A percentile compares a stretch with the other conserved stretches of the same genome.
Evolutionary conservation across 495 filamentous ascomycete species (phyloP).

Genomic region (Elasticomyces elasticus): DNA sequence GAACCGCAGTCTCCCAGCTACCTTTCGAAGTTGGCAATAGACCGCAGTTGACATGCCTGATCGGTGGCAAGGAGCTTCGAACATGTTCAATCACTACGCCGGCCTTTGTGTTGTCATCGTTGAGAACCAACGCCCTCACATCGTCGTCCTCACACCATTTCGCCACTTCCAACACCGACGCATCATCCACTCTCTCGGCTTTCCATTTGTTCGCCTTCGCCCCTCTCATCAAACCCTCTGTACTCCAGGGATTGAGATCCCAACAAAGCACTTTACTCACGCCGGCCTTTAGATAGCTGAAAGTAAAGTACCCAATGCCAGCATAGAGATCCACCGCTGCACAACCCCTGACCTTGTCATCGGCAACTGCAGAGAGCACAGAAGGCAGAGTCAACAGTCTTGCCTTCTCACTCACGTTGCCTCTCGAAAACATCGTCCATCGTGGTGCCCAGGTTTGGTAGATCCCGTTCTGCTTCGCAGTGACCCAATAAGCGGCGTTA

Average conservation of each 20-base stretch:
- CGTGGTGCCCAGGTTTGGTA: slow-evolving; percentile 76
- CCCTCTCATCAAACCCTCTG: slow-evolving; percentile 68
- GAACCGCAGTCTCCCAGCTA: slow-evolving; percentile 59
- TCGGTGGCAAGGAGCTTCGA: slow-evolving; percentile 25
- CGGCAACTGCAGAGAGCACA: slow-evolving; percentile 22
- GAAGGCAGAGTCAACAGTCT: slow-evolving; percentile 50
- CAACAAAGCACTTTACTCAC: slow-evolving; percentile 64
- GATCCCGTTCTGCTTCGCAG: slow-evolving; percentile 65
- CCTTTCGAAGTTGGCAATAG: slow-evolving; percentile 58
- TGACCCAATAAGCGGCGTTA: slow-evolving; percentile 60
- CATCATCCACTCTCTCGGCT: slow-evolving; percentile 35
- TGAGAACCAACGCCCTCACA: slow-evolving; percentile 52
- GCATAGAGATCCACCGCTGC: slow-evolving; percentile 76
- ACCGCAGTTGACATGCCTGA: slow-evolving; percentile 72
- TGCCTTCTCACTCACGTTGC: slow-evolving; percentile 82
- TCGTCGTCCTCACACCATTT: slow-evolving; percentile 22
- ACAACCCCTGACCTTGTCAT: slow-evolving; percentile 24
- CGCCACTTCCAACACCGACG: slow-evolving; percentile 23
- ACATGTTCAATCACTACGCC: slow-evolving; percentile 35
- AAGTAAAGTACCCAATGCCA: slow-evolving; percentile 87
- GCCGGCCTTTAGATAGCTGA: slow-evolving; percentile 65
- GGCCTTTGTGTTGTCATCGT: slow-evolving; percentile 57
- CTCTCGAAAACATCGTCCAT: slow-evolving; percentile 85
- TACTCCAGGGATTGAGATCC: slow-evolving; percentile 83
- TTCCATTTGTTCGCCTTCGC: slow-evolving; percentile 57